These are phyloP conservation scores for Arabis alpina DNA, from an alignment of 345 rosid species.

Conservation along the genomic window DNA sequence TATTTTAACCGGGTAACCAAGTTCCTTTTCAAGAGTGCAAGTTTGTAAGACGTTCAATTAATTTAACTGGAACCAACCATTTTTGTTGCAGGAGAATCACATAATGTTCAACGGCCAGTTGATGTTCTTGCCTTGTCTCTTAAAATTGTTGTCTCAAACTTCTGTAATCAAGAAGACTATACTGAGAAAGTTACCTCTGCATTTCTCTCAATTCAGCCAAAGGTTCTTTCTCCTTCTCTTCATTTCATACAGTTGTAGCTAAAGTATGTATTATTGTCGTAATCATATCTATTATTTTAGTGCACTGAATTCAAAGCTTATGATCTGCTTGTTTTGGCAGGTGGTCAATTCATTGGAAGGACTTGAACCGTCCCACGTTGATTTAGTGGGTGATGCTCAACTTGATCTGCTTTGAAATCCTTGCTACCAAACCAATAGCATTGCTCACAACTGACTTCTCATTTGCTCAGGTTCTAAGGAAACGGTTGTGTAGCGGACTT, in stretches of 20 bases:
- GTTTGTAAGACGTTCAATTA: too few species aligned
- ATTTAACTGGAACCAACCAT: background rate
- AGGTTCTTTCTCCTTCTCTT: constrained; percentile 54
- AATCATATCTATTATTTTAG: constrained; percentile 44
- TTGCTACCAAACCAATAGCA: background rate
- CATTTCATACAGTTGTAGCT: background rate
- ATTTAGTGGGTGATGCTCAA: constrained; percentile 54
- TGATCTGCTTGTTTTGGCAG: constrained; percentile 73
- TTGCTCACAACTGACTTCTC: constrained; percentile 23
- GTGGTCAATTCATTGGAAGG: constrained; percentile 56
- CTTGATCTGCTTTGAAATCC: constrained; percentile 26
- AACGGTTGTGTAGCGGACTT: constrained; percentile 48
- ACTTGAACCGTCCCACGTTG: constrained; percentile 42
- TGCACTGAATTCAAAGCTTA: constrained; percentile 54
- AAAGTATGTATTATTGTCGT: constrained; percentile 16
- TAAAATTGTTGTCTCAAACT: constrained; percentile 55
- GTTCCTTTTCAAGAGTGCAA: too few species aligned
- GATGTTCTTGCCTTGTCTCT: constrained; percentile 64
- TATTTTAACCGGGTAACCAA: too few species aligned
- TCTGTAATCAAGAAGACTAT: constrained; percentile 48
- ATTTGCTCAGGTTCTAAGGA: constrained; percentile 56
- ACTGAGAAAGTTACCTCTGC: constrained; percentile 68
- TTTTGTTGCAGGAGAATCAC: constrained; percentile 61
- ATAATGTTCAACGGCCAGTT: constrained; percentile 49
- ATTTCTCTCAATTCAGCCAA: constrained; percentile 65